A percentile compares a stretch with the other conserved stretches of the same genome.
These are phyloP conservation scores for Intubia oerlemansii DNA, from an alignment of 2,329 filamentous ascomycete species.

Conservation along the genomic window DNA sequence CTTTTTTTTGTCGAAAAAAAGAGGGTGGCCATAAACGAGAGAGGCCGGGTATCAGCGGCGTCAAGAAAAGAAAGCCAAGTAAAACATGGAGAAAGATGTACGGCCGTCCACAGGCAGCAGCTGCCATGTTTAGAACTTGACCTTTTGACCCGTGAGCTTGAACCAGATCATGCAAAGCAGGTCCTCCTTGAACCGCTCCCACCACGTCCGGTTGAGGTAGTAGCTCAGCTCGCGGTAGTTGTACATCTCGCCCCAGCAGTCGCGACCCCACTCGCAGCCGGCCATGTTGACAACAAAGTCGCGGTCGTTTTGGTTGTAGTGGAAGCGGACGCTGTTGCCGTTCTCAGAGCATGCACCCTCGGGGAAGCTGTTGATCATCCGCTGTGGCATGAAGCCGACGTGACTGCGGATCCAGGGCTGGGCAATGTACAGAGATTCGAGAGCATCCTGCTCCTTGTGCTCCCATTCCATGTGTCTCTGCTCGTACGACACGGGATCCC, in stretches of 20 bases:
- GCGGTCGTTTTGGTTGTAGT: constrained; percentile 67
- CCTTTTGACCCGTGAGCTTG: constrained; percentile 39
- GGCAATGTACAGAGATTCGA: constrained; percentile 77
- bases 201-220: constrained; percentile 61
- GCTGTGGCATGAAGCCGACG: constrained; percentile 73
- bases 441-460: constrained; percentile 91
- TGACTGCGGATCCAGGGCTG: constrained; percentile 87
- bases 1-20: too few relatives aligned
- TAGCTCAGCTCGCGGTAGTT: constrained; percentile 83
- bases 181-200: constrained; percentile 57
- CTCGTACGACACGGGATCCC: constrained; percentile 94
- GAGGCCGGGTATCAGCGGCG: too few relatives aligned
- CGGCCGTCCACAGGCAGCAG: too few relatives aligned
- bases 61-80: too few relatives aligned
- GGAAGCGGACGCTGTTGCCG: constrained; percentile 52
- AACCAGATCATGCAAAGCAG: constrained; percentile 37
- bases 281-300: constrained; percentile 98
- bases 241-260: constrained; percentile 98
- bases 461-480: constrained; percentile 99
- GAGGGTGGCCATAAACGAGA: too few relatives aligned
- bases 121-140: constrained; percentile 37
- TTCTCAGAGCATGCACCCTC: constrained; percentile 69
- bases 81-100: too few relatives aligned
- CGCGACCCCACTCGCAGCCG: constrained; percentile 86
- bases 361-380: constrained; percentile 88